These are phyloP conservation scores for Cynara cardunculus DNA, from an alignment of 129 eudicot genomes.

Conservation along the genomic window DNA sequence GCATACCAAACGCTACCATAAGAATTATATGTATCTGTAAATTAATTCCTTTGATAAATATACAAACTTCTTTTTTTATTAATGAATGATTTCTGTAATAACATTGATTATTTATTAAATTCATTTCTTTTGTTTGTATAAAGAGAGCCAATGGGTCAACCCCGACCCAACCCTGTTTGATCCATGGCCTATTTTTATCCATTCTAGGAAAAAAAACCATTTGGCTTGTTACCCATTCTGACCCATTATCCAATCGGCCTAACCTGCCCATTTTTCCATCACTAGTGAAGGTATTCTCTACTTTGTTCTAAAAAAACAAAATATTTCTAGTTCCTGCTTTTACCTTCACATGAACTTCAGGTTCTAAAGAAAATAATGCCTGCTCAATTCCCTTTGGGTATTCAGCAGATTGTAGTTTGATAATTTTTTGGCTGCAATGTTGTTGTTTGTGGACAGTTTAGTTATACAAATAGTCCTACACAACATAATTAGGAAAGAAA, in stretches of 20 bases:
- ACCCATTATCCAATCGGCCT: not conserved
- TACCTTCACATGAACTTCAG: not conserved
- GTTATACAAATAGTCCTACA: not conserved
- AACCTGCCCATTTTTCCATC: not conserved
- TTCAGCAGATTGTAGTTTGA: too few relatives aligned
- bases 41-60: not conserved
- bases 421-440: not conserved
- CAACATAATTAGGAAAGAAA: not conserved
- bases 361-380: not conserved
- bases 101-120: not conserved
- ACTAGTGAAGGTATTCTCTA: not conserved
- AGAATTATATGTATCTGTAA: not conserved
- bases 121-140: not conserved
- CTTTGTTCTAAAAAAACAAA: not conserved
- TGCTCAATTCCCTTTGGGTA: not conserved
- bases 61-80: too few relatives aligned
- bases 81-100: not conserved
- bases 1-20: too few relatives aligned
- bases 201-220: too few relatives aligned
- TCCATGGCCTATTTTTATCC: too few relatives aligned
- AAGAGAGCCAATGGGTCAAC: not conserved
- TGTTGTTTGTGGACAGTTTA: not conserved
- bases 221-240: not conserved
- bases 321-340: too few relatives aligned
- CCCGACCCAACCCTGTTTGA: too few relatives aligned